Conservation (phyloP, 176 grass and related monocot species). For the Dactylis glomerata region DNA sequence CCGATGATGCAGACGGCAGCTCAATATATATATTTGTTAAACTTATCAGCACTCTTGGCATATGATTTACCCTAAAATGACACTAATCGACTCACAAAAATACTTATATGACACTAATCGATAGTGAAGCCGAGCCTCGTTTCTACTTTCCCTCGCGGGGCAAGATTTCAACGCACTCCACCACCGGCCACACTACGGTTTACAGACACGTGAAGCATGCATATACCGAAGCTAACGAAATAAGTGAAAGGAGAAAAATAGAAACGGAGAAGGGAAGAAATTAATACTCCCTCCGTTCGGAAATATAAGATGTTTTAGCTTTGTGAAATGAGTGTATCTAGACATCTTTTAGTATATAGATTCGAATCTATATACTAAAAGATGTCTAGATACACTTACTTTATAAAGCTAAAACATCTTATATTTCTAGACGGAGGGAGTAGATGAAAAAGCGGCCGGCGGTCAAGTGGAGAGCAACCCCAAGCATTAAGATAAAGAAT, state of each 20-base stretch:
- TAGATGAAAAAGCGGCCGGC: slow-evolving; percentile 11
- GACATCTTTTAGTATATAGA: too few relatives aligned
- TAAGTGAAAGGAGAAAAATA: background rate
- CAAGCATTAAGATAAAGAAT: slow-evolving; percentile 26
- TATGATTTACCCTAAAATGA: background rate
- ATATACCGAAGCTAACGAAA: background rate
- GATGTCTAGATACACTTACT: too few relatives aligned
- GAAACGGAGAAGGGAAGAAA: background rate
- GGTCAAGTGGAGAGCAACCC: slow-evolving; percentile 32
- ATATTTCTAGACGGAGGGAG: background rate
- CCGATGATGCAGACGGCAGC: background rate
- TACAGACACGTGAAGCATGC: background rate
- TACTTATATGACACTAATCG: too few relatives aligned
- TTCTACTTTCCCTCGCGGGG: background rate
- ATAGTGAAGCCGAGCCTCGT: background rate
- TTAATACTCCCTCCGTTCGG: too few relatives aligned
- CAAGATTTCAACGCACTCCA: background rate
- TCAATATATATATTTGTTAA: background rate
- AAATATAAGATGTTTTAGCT: too few relatives aligned
- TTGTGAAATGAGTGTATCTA: too few relatives aligned
- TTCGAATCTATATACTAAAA: too few relatives aligned
- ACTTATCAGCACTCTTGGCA: background rate
- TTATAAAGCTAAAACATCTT: too few relatives aligned
- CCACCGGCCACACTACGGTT: background rate
- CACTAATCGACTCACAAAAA: background rate